Conservation (phyloP, 345 rosid genomes). For the Jatropha curcas region DNA sequence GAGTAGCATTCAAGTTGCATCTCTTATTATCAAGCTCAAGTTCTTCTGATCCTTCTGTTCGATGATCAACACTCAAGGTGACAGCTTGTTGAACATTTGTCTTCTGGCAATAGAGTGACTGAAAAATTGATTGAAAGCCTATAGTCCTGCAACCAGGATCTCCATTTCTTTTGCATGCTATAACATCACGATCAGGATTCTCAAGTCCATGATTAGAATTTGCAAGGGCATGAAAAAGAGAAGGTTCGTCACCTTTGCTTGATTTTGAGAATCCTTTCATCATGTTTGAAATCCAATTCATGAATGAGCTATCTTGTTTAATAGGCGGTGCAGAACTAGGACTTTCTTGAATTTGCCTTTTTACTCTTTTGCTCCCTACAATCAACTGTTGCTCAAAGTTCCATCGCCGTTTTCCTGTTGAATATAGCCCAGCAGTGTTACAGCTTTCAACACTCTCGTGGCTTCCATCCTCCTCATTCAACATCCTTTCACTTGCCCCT, state of each 20-base stretch:
- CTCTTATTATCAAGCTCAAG: constrained; percentile 31
- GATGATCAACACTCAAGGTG: constrained; percentile 23
- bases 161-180: constrained; percentile 22
- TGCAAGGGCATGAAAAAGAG: constrained; percentile 41
- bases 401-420: constrained; percentile 49
- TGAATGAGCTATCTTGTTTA: constrained; percentile 77
- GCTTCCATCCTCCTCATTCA: constrained; percentile 56
- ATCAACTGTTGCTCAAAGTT: constrained; percentile 54
- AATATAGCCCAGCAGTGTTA: constrained; percentile 49
- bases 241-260: constrained; percentile 38
- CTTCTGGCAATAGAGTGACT: constrained; percentile 61
- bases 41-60: constrained; percentile 26
- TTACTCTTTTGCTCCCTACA: constrained; percentile 59
- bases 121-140: constrained; percentile 83
- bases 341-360: constrained; percentile 44
- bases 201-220: constrained; percentile 30
- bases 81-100: constrained; percentile 31
- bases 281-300: constrained; percentile 93
- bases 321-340: constrained; percentile 50
- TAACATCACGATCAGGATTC: constrained; percentile 25
- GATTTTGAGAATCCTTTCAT: constrained; percentile 60
- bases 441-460: constrained; percentile 91
- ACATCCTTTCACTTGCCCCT: constrained; percentile 38
- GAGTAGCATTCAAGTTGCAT: constrained; percentile 41
- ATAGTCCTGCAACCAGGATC: constrained; percentile 31